These are phyloP conservation scores for Mortierella alpina DNA, from an alignment of 192 early-diverging fungal genomes.

Conservation along the genomic window DNA sequence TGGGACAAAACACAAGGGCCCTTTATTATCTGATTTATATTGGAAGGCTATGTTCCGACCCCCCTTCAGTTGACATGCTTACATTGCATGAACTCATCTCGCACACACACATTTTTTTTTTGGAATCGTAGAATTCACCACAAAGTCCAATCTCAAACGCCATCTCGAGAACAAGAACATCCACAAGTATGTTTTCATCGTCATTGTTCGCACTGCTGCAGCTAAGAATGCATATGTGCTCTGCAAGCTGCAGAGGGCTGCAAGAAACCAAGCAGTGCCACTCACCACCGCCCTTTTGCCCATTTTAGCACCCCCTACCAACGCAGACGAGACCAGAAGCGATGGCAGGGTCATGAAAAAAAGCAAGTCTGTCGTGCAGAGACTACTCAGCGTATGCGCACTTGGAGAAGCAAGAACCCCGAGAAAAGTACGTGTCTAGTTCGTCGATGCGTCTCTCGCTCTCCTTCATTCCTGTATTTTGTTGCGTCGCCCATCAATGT, in stretches of 20 bases:
- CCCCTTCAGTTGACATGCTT: not conserved
- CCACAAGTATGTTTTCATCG: conserved; percentile 48
- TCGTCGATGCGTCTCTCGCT: not conserved
- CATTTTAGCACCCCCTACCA: conserved; percentile 57
- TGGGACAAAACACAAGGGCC: not conserved
- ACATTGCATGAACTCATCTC: not conserved
- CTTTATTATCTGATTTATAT: too few species aligned
- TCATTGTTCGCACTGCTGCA: not conserved
- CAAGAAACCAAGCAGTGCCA: not conserved
- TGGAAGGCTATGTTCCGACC: too few species aligned
- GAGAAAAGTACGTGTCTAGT: conserved; percentile 54
- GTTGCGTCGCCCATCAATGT: not conserved
- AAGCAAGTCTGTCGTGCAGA: conserved; percentile 64
- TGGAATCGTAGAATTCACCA: conserved; percentile 33
- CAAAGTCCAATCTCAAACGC: conserved; percentile 54
- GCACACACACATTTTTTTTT: not conserved
- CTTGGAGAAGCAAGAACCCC: conserved; percentile 62
- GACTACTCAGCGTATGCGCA: conserved; percentile 63
- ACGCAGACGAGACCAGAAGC: conserved; percentile 61
- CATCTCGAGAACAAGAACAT: conserved; percentile 66
- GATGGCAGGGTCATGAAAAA: conserved; percentile 66
- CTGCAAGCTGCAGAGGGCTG: not conserved
- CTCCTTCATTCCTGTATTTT: not conserved
- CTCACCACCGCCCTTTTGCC: not conserved
- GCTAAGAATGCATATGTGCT: not conserved